Evolutionary conservation across 2,329 filamentous ascomycete species (phyloP).

Genomic region (Talaromyces sp.): DNA sequence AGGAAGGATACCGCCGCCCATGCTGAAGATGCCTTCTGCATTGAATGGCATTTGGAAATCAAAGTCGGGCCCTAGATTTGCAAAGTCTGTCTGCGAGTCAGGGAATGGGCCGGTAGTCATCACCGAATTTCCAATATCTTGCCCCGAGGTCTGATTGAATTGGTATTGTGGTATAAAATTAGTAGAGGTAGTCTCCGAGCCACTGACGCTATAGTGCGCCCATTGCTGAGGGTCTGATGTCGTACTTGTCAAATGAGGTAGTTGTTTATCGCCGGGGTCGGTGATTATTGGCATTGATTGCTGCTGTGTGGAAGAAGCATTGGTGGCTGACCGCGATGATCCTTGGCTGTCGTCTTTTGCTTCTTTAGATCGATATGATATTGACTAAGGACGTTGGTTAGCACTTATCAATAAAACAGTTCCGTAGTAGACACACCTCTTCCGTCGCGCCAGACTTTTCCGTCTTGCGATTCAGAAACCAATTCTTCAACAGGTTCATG

Average conservation of each 20-base stretch:
- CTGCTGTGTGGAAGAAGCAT: neutral
- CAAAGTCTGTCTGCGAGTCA: conserved; percentile 23
- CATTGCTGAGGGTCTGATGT: conserved; percentile 13
- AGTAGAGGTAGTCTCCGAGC: conserved; percentile 18
- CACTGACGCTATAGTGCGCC: neutral
- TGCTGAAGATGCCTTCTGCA: conserved; percentile 31
- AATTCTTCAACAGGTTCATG: conserved; percentile 66
- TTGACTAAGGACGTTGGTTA: neutral
- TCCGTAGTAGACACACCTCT: conserved; percentile 14
- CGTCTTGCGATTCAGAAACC: conserved; percentile 58
- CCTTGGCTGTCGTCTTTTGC: neutral
- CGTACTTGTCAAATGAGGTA: neutral
- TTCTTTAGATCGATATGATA: conserved; percentile 2
- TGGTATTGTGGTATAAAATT: conserved; percentile 18
- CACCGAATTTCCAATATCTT: conserved; percentile 12
- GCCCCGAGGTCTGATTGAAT: neutral
- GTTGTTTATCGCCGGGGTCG: neutral
- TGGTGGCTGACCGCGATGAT: neutral
- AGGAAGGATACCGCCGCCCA: conserved; percentile 35
- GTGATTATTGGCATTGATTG: neutral
- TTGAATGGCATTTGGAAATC: conserved; percentile 30
- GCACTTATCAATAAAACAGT: neutral
- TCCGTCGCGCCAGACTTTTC: conserved; percentile 26
- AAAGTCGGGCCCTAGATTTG: conserved; percentile 29
- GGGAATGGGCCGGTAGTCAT: conserved; percentile 22